Percentiles rank a stretch among this genome's conserved stretches.
These are phyloP conservation scores for Leishmania mexicana DNA, from an alignment of 208 protist genomes.

Conservation along the genomic window DNA sequence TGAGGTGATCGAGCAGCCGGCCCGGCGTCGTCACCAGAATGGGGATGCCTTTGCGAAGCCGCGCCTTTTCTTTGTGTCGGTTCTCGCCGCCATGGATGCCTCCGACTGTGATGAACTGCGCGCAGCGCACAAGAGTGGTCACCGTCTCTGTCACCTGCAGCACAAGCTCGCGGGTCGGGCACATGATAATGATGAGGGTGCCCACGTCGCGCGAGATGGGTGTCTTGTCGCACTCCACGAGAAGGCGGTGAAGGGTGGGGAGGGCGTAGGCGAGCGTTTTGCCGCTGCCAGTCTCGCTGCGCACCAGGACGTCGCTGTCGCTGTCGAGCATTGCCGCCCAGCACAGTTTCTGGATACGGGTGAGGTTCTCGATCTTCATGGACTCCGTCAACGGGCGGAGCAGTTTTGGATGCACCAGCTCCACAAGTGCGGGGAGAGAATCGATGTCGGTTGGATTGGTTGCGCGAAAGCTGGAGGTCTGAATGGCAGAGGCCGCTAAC, in stretches of 20 bases:
- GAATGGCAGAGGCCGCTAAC: background rate
- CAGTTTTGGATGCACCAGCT: constrained; percentile 77
- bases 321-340: constrained; percentile 81
- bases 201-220: constrained; percentile 75
- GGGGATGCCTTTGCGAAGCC: constrained; percentile 82
- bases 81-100: constrained; percentile 80
- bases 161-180: constrained; percentile 88
- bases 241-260: constrained; percentile 93
- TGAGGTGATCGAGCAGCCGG: constrained; percentile 89
- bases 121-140: constrained; percentile 70
- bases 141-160: constrained; percentile 83
- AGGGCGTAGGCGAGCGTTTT: constrained; percentile 95
- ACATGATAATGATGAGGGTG: constrained; percentile 84
- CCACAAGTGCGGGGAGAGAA: constrained; percentile 41
- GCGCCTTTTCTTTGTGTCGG: constrained; percentile 88
- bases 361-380: constrained; percentile 73
- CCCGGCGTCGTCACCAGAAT: constrained; percentile 88
- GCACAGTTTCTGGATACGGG: constrained; percentile 95
- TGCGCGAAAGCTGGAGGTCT: constrained; percentile 44
- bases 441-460: constrained; percentile 49
- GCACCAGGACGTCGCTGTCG: constrained; percentile 84
- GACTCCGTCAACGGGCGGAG: constrained; percentile 60
- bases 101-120: constrained; percentile 86
- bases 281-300: constrained; percentile 92
- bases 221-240: constrained; percentile 75